Evolutionary conservation across 257 asterid species (phyloP), one percentile per base, ranked within the genome.

Genomic region (Penstemon barbatus): DNA sequence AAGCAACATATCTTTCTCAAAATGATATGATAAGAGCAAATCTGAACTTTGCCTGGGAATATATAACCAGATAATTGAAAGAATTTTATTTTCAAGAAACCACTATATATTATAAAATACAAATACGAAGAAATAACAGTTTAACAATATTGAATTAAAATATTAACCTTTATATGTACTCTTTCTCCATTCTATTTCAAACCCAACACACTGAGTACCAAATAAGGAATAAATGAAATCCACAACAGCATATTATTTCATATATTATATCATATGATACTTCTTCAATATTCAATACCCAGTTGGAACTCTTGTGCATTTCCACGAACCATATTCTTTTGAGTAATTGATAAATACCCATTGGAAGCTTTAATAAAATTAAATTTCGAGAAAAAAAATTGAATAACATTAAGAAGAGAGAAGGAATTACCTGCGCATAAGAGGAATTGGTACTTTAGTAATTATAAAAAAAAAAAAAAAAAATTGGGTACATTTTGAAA

Each of bases 391-490:
- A 57, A 33, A 56, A 57, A 38, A n/a, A 38, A 12, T 18, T 8
- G 33, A 25, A 25, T 25, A 56, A 43, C 12, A 56, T 64, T 57
- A 57, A 7, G 56, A 8, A 44, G 19, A 7, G 25, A 37, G 50
- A 57, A 67, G 42, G 15, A 53, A 66, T 66, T 54, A 66, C 62
- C 71, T 15, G 37, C 13, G 49, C 8, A 40, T 18, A 67, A n/a
- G 18, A 36, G 33, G 55, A 15, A 8, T 33, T 19, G 57, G 7
- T 37, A 43, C 57, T 25, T 56, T n/a, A 11, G 6, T 33, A 15
- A 15, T 15, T 15, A 15, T 15, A 15, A 45, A 19, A 37, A 11
- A 25, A 25, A 1, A 25, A 15, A 45, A 19, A 37, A 11, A 25
- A 25, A 1, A 25, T 25, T 25, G 33, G 33, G 33, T 1, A 25